Evolutionary conservation across 139 green algal genomes (phyloP), one percentile per base, ranked within the genome.

Genomic region (Chlorella ohadii): DNA sequence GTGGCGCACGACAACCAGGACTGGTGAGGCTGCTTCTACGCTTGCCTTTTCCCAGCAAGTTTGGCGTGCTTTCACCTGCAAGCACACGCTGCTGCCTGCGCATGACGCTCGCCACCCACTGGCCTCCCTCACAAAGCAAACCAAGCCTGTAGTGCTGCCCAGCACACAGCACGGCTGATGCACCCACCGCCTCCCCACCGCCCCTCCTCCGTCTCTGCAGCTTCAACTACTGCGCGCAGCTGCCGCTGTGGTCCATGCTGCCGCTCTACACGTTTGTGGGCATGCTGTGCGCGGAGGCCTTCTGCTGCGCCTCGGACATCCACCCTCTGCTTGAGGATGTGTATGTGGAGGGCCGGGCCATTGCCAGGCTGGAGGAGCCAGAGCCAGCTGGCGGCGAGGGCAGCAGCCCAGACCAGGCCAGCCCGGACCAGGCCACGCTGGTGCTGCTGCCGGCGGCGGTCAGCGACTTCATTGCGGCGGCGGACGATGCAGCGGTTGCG

Each of bases 271-370:
- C 70, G 1, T 77, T 57, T 59, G 70, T 77, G 70, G 70, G 25
- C 12, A 44, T 77, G 70, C 70, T 77, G 39, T 77, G 70, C 41
- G 70, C 70, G 25, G 70, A 77, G 70, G 70, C 70, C 70, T 77
- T 77, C 70, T 47, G 41, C 70, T 77, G 33, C 33, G 39, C 70
- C 1, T 44, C 70, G 12, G 70, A 77, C 70, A 59, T 77, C 25
- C 27, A 27, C 11, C 25, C 70, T 4, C 25, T 59, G 70, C 39
- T 77, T 27, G 70, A 77, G 70, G 70, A 59, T 59, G 51, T 59
- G 51, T 59, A 59, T 59, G 51, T 59, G 51, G 51, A 59, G 51
- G 51, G 51, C 11, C 51, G 51, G 51, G 51, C 51, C 51, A 59
- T 31, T 71, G 64, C 64, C 31, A 3, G 64, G 16, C 64, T 38